phyloP scores from a whole-genome alignment of 1,139 yeast species.

The Hyphopichia pseudoburtonii region DNA sequence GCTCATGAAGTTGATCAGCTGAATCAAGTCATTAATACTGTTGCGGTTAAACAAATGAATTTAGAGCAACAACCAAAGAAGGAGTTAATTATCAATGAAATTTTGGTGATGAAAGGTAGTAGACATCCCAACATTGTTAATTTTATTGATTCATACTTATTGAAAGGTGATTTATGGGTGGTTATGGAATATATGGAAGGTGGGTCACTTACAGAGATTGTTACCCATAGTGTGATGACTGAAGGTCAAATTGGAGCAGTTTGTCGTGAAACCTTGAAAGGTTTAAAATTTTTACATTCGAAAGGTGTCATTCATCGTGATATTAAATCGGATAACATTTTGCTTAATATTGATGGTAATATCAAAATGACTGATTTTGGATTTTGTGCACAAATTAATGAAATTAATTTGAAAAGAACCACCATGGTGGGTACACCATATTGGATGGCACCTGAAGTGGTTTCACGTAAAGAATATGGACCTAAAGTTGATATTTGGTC shows the following conservation, averaged over 20 bases:
- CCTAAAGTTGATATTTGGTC: conserved; percentile 99
- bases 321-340: conserved; percentile 90
- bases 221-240: conserved; percentile 91
- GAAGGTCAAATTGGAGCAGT: conserved; percentile 98
- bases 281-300: conserved; percentile 82
- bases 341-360: conserved; percentile 79
- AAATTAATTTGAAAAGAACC: conserved; percentile 79
- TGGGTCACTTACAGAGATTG: conserved; percentile 93
- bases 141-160: conserved; percentile 79
- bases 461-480: conserved; percentile 89
- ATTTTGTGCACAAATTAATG: conserved; percentile 95
- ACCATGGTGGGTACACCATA: conserved; percentile 99
- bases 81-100: conserved; percentile 90
- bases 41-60: conserved; percentile 96
- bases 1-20: conserved; percentile 62
- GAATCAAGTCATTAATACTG: conserved; percentile 45
- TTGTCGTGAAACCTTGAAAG: conserved; percentile 84
- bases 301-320: conserved; percentile 96
- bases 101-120: conserved; percentile 89
- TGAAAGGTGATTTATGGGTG: conserved; percentile 85
- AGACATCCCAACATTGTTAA: conserved; percentile 91
- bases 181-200: conserved; percentile 99
- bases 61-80: conserved; percentile 92
- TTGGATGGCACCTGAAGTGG: conserved; percentile 99
- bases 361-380: conserved; percentile 90